Evolutionary conservation across 2,329 filamentous ascomycete genomes (phyloP).

Genomic region (Boeremia lycopersici): DNA sequence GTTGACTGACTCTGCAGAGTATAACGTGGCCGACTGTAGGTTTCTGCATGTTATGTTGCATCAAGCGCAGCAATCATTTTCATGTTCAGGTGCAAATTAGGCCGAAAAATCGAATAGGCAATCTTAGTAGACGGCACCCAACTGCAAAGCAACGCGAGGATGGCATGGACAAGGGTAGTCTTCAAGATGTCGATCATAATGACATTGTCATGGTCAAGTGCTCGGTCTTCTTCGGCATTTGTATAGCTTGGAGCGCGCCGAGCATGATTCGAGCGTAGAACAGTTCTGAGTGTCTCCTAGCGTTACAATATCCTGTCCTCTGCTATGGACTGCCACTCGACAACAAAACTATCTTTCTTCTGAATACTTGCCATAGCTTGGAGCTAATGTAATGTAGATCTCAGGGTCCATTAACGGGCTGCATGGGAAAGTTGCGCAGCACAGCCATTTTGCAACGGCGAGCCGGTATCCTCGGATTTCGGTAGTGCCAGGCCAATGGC

Average conservation of each 20-base stretch:
- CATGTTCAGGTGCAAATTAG: no score
- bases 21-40: not conserved
- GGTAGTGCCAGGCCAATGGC: conserved; percentile 1
- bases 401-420: not conserved
- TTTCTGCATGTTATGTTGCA: not conserved
- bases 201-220: not conserved
- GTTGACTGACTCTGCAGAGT: conserved; percentile 1
- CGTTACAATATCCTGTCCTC: not conserved
- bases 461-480: conserved; percentile 8
- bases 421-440: not conserved
- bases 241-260: no score
- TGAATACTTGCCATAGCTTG: not conserved
- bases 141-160: not conserved
- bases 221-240: not conserved
- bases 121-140: not conserved
- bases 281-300: not conserved
- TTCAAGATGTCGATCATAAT: not conserved
- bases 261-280: not conserved
- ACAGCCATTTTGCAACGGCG: not conserved
- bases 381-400: not conserved
- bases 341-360: no score
- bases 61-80: no score
- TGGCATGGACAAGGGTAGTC: not conserved
- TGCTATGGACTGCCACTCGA: not conserved
- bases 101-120: not conserved